Base-by-base conservation (phyloP, 148 eudicot genomes). In the Rhododendron henanense region DNA sequence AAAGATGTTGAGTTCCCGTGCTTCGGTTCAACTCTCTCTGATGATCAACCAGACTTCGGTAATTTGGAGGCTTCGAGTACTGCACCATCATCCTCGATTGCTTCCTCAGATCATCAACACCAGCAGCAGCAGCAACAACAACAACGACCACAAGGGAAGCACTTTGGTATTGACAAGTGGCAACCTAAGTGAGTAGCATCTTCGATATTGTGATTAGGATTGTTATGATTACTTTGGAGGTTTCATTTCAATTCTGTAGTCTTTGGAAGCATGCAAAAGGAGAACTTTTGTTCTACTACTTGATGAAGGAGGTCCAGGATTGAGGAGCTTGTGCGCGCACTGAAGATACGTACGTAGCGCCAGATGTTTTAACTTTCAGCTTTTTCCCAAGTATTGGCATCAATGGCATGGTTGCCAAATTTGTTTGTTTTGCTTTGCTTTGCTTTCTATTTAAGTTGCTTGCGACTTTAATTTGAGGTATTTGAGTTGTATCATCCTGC, bases 1-100 rank as follows among this genome's bases (percentile, higher is more conserved):
- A 55, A 55, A 55, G 94, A 93, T 69, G 92, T 78, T 41, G 89
- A 90, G 39, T 88, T 93, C 10, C 87, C 91, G 48, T 88, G 84
- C 39, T 69, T 69, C 55, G 85, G 90, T 83, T 88, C 94, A 7
- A 87, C 87, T 28, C 88, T 89, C 18, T 85, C 77, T 28, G 65
- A 85, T 78, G 18, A 85, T 79, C 88, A 86, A 44, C 79, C 51
- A 10, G 50, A 77, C 41, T 63, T 79, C 11, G 76, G 69, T 41
- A 41, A 41, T 85, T 67, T 53, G 0, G 73, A 81, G 65, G 37
- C 84, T 37, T n/a, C 83, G 6, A 31, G 25, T 21, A 33, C 35
- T 33, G 9, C 67, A 55, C 15, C 2, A 14, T 11, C 83, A 2
- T 0, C 83, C 31, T 23, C 18, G 41, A 11, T 31, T 28, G 7